A percentile compares a stretch with the other conserved stretches of the same genome.
Evolutionary conservation across 805 yeast species (phyloP).

Genomic region (Saccharomycopsis sp.): DNA sequence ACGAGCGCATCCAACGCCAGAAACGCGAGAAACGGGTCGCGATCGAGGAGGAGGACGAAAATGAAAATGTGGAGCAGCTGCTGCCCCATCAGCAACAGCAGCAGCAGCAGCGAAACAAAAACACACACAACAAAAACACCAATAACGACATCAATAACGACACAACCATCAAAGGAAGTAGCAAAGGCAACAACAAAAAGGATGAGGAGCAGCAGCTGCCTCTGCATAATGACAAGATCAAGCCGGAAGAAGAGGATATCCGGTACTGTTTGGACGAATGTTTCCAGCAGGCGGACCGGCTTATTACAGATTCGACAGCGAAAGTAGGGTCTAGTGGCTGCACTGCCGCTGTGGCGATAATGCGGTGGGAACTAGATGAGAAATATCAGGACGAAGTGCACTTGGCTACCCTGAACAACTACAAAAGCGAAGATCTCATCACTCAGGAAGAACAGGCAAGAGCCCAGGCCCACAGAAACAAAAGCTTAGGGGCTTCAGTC

Average conservation of each 20-base stretch:
- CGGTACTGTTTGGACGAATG: conserved; percentile 61
- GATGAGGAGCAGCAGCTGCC: background rate
- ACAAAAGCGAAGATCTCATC: conserved; percentile 14
- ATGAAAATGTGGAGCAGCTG: background rate
- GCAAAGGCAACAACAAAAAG: background rate
- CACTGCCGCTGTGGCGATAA: conserved; percentile 90
- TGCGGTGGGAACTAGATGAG: conserved; percentile 67
- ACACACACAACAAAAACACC: background rate
- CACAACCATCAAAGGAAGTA: background rate
- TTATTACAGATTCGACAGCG: conserved; percentile 44
- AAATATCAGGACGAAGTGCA: conserved; percentile 15
- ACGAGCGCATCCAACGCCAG: conserved; percentile 7
- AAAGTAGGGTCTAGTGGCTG: conserved; percentile 77
- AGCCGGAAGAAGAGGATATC: conserved; percentile 40
- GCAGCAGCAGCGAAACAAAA: background rate
- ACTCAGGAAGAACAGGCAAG: conserved; percentile 8
- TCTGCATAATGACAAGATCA: background rate
- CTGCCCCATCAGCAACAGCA: background rate
- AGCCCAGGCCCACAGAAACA: background rate
- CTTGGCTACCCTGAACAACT: conserved; percentile 15
- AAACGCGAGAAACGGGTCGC: background rate
- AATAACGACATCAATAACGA: background rate
- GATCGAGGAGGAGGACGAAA: too few relatives aligned
- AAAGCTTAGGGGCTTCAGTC: background rate
- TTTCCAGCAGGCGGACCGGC: conserved; percentile 68